A percentile compares a stretch with the other conserved stretches of the same genome.
Evolutionary conservation across 164 flowering plant genomes (phyloP).

Genomic region (Vitis rotundifolia): DNA sequence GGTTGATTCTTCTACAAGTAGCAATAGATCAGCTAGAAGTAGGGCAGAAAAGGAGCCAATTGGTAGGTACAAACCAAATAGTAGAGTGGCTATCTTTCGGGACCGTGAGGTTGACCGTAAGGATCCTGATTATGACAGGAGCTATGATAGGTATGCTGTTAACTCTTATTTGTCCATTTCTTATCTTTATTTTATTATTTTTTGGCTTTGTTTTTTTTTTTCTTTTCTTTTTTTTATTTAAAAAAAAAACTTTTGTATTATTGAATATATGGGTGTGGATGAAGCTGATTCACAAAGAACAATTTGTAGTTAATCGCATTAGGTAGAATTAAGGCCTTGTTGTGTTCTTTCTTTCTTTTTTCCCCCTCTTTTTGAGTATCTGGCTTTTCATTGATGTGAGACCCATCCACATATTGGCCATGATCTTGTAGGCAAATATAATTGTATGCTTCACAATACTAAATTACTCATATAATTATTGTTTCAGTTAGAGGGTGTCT

Average conservation of each 20-base stretch:
- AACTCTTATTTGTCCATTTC: background rate
- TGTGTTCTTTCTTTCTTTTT: too few species aligned
- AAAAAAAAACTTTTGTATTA: background rate
- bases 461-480: too few species aligned
- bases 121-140: slow-evolving; percentile 97
- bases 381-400: too few species aligned
- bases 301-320: too few species aligned
- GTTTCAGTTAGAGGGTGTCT: too few species aligned
- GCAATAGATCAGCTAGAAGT: slow-evolving; percentile 63
- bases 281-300: too few species aligned
- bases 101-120: slow-evolving; percentile 91
- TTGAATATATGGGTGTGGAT: too few species aligned
- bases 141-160: slow-evolving; percentile 72
- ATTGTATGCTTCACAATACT: too few species aligned
- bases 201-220: background rate
- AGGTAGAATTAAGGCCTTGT: too few species aligned
- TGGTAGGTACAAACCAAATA: slow-evolving; percentile 67
- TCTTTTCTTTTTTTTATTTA: background rate
- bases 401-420: too few species aligned
- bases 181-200: background rate
- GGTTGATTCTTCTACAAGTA: slow-evolving; percentile 59
- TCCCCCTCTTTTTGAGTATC: too few species aligned
- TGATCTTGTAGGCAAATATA: too few species aligned
- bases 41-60: slow-evolving; percentile 69
- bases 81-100: slow-evolving; percentile 89